A percentile compares a stretch with the other conserved stretches of the same genome.
Evolutionary conservation across 805 yeast genomes (phyloP).

Genomic region (Candida quercuum): DNA sequence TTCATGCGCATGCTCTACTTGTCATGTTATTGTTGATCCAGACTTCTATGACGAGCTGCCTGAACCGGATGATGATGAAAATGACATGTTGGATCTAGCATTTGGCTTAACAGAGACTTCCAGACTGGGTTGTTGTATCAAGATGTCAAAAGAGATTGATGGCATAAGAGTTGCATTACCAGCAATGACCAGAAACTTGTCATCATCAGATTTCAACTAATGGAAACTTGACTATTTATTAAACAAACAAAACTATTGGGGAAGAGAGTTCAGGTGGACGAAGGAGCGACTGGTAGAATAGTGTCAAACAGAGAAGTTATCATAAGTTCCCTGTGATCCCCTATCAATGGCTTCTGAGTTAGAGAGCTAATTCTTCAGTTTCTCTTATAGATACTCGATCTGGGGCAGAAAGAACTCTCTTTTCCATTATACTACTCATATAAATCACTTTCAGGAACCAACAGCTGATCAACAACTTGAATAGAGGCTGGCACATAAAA

Average conservation of each 20-base stretch:
- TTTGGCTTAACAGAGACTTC: constrained; percentile 97
- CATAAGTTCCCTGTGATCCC: too few species aligned
- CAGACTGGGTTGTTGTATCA: constrained; percentile 90
- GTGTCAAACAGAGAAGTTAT: too few species aligned
- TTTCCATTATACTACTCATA: too few species aligned
- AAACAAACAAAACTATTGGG: neutral
- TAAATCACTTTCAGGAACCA: too few species aligned
- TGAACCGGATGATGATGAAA: constrained; percentile 96
- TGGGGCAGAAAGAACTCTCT: too few species aligned
- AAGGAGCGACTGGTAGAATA: neutral
- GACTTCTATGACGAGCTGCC: constrained; percentile 86
- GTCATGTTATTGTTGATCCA: constrained; percentile 95
- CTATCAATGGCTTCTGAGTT: too few species aligned
- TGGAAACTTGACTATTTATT: too few species aligned
- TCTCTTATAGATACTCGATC: too few species aligned
- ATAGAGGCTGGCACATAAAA: neutral
- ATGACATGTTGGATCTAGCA: constrained; percentile 96
- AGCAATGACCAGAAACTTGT: constrained; percentile 93
- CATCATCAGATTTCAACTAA: constrained; percentile 66
- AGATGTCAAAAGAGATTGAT: constrained; percentile 84
- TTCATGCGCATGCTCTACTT: constrained; percentile 97
- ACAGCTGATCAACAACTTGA: neutral
- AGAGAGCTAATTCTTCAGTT: too few species aligned
- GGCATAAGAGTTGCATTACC: constrained; percentile 95
- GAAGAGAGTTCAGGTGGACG: neutral